Percentiles rank a stretch among this genome's conserved stretches.
These are phyloP conservation scores for Entomortierella chlamydospora DNA, from an alignment of 192 early-diverging fungal species.

Conservation along the genomic window DNA sequence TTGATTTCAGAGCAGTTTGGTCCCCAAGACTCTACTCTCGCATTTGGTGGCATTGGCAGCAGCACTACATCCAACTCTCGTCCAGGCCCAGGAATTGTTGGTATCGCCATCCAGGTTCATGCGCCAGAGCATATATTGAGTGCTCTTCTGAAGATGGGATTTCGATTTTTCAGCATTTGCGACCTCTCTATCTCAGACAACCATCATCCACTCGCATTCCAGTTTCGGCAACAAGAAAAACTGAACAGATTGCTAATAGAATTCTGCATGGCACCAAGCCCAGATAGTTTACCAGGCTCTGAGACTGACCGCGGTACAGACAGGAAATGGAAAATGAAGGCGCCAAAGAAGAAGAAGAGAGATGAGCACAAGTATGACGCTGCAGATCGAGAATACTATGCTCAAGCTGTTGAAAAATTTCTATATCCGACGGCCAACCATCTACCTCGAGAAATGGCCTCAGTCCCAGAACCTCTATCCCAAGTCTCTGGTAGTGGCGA, in stretches of 20 bases:
- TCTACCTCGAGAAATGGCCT: conserved; percentile 8
- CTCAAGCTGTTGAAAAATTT: conserved; percentile 16
- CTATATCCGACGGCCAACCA: conserved; percentile 31
- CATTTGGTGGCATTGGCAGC: conserved; percentile 42
- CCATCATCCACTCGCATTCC: conserved; percentile 37
- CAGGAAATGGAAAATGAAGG: neutral
- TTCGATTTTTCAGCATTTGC: conserved; percentile 48
- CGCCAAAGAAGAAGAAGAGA: neutral
- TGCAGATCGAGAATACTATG: conserved; percentile 19
- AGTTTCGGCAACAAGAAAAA: conserved; percentile 41
- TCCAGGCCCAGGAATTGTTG: conserved; percentile 46
- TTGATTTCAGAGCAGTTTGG: conserved; percentile 1
- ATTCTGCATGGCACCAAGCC: conserved; percentile 44
- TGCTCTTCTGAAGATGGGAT: conserved; percentile 31
- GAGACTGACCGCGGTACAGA: neutral
- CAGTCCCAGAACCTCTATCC: conserved; percentile 3
- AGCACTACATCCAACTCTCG: conserved; percentile 44
- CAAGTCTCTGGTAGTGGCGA: neutral
- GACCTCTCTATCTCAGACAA: conserved; percentile 45
- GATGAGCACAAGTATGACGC: neutral
- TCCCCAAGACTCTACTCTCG: conserved; percentile 36
- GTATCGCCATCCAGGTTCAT: conserved; percentile 41
- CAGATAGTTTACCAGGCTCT: neutral
- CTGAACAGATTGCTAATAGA: conserved; percentile 40
- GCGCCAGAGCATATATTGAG: conserved; percentile 37